Evolutionary conservation across 2,329 filamentous ascomycete genomes (phyloP), one percentile per base, ranked within the genome.

Genomic region (Fusarium foetens): DNA sequence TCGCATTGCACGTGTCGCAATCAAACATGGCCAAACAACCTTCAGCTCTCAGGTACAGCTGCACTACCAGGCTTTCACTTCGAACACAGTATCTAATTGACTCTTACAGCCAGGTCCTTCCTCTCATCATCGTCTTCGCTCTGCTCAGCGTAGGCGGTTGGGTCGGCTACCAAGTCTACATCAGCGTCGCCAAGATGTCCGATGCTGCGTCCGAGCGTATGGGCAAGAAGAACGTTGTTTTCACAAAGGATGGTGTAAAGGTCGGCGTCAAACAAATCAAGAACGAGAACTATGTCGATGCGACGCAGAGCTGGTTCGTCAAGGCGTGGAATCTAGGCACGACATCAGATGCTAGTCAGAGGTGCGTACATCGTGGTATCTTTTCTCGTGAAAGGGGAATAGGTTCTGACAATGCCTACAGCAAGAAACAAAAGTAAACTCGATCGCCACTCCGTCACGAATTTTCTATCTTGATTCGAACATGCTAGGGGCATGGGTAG

Each of bases 171-270:
- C 90, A 93, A 68, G 87, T 94, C 79, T 94, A 92, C 82, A 81
- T 92, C 60, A 90, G 90, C 81, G 86, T 88, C 61, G 86, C 85
- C 81, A 87, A 92, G 80, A 90, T 95, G 75, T 87, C 89, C 68
- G 84, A 89, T 66, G 86, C 88, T 65, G 91, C 92, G 51, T 88
- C 87, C 53, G 86, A 91, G 81, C 89, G 89, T 78, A 92, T 94
- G 88, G 90, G 91, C 80, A 89, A 89, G 83, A 93, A 92, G 84
- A 92, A 94, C 79, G 88, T 95, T 63, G 85, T 90, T 43, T 92
- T 94, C 81, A 91, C 90, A 42, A 93, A 93, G 79, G 92, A 94
- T 63, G 93, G 93, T 61, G 83, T 93, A 68, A 88, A 89, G 67
- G 91, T 95, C 48, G 90, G 90, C 53, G 87, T 95, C 68, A 92